Conservation (phyloP, 2,329 filamentous ascomycete genomes). For the Juglanconis oblonga region DNA sequence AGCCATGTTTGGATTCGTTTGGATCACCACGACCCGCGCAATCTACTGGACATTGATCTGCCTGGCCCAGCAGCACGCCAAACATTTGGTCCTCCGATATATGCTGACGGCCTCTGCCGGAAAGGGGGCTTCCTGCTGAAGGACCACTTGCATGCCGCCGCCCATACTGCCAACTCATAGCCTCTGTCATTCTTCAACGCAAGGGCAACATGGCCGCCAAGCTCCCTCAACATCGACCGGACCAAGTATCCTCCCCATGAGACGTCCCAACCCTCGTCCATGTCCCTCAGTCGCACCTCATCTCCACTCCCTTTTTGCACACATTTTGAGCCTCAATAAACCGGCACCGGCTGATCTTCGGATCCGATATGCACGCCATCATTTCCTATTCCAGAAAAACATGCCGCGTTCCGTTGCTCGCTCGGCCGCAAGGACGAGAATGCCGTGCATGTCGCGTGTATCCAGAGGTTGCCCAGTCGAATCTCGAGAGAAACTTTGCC, state of each 20-base stretch:
- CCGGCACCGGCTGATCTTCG: background rate
- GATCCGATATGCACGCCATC: background rate
- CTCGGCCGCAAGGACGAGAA: no score
- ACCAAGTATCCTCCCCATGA: no score
- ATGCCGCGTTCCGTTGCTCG: background rate
- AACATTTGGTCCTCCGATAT: constrained; percentile 9
- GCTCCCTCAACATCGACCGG: background rate
- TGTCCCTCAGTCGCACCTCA: background rate
- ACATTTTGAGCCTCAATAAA: constrained; percentile 6
- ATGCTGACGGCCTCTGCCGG: background rate
- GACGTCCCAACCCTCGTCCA: background rate
- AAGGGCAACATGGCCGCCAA: background rate
- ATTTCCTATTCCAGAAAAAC: background rate
- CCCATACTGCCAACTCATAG: constrained; percentile 12
- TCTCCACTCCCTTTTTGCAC: background rate
- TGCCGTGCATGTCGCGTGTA: no score
- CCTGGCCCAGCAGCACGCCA: background rate
- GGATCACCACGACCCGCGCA: constrained; percentile 44
- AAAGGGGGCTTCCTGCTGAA: constrained; percentile 5
- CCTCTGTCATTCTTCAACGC: constrained; percentile 3
- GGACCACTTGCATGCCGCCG: constrained; percentile 15
- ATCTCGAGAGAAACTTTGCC: background rate
- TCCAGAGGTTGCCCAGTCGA: no score
- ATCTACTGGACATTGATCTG: constrained; percentile 33
- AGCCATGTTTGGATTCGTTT: constrained; percentile 65